Evolutionary conservation across 768 basidiomycete genomes (phyloP), one percentile per base, ranked within the genome.

Genomic region (button mushroom (Agaricus bisporus)): DNA sequence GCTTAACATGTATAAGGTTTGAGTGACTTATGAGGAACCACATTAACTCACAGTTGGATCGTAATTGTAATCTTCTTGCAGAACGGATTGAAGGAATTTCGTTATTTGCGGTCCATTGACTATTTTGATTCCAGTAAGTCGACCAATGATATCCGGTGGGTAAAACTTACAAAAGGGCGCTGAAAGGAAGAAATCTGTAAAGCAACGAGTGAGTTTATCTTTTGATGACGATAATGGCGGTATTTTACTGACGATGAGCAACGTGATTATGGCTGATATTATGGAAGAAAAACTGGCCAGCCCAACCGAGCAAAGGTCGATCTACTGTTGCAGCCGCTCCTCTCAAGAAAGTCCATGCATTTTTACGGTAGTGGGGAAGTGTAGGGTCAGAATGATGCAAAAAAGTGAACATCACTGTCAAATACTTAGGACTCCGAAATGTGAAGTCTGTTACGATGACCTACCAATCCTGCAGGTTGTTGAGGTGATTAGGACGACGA

Each of bases 21-120:
- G 29, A 15, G 32, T 50, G 43, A 18, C 14, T n/a, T 32, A n/a
- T 9, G 54, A 39, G 39, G 39, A 20, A 10, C 28, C 3, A 10
- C 12, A 26, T 14, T 2, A 11, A 49, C 70, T 46, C 54, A 79
- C 77, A 29, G 79, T 81, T 4, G 79, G 77, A 57, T 81, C 79
- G 56, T 74, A 79, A 56, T 81, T 81, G 60, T 82, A 81, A 56
- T 80, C 68, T 7, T 76, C 78, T 39, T 71, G 70, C 41, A 82
- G 64, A 0, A 81, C 70, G 1, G 62, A 59, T 55, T 69, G 74
- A 52, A 82, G 69, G 2, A 68, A 69, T 47, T 72, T 66, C 3
- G 81, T 82, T 26, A 81, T 75, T 54, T 76, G 69, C n/a, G 79
- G 78, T 22, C 76, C 77, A 59, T 81, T 77, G 59, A 80, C 78